A percentile compares a stretch with the other conserved stretches of the same genome.
Evolutionary conservation across 371 early-diverging fungal genomes (phyloP).

Genomic region (Apophysomyces ossiformis): DNA sequence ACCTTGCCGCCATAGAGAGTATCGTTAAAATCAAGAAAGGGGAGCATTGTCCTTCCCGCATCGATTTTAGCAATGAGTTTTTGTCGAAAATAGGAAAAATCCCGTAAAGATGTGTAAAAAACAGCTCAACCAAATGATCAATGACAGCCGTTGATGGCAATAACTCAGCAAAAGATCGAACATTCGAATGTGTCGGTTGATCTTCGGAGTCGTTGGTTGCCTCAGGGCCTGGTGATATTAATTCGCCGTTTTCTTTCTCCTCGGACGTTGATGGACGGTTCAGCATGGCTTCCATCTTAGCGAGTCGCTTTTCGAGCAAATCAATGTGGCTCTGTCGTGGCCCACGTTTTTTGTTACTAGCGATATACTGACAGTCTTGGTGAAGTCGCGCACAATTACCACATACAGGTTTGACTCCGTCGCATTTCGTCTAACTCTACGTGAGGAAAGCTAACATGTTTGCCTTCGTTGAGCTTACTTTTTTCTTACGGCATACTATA

Average conservation of each 20-base stretch:
- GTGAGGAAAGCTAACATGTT: neutral
- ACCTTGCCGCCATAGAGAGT: neutral
- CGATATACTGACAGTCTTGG: conserved; percentile 6
- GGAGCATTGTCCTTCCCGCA: neutral
- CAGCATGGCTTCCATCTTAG: conserved; percentile 5
- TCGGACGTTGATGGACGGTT: neutral
- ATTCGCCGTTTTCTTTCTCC: neutral
- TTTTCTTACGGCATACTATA: neutral
- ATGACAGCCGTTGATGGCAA: neutral
- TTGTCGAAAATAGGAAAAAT: conserved; percentile 4
- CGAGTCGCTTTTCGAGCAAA: neutral
- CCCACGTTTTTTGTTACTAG: conserved; percentile 4
- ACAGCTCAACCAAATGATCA: conserved; percentile 7
- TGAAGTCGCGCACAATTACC: neutral
- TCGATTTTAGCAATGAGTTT: neutral
- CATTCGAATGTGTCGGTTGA: neutral
- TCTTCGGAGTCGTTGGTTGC: neutral
- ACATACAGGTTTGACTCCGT: neutral
- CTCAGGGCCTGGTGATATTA: neutral
- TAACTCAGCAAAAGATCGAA: neutral
- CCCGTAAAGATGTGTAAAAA: conserved; percentile 3
- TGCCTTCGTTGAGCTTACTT: neutral
- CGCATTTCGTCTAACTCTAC: conserved; percentile 2
- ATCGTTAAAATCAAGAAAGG: neutral
- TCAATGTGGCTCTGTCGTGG: conserved; percentile 7